Evolutionary conservation across 2,329 filamentous ascomycete species (phyloP).

Genomic region (Penicillium sp.): DNA sequence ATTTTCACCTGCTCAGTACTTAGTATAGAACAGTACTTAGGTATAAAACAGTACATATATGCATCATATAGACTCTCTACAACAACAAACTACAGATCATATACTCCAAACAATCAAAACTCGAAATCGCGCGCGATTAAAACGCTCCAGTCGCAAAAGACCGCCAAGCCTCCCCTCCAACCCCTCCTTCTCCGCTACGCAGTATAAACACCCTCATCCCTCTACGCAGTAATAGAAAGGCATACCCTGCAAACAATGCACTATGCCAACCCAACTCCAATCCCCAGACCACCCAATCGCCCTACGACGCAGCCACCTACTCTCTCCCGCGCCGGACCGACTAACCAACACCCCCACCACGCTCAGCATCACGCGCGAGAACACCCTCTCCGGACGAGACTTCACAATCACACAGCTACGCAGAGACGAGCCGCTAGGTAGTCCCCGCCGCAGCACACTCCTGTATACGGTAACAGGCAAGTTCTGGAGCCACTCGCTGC

Average conservation of each 20-base stretch:
- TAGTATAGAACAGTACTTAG: too few species aligned
- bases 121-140: neutral
- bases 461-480: conserved; percentile 18
- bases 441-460: conserved; percentile 9
- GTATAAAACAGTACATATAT: neutral
- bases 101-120: neutral
- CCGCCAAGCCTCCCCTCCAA: neutral
- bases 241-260: neutral
- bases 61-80: neutral
- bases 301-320: conserved; percentile 19
- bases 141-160: neutral
- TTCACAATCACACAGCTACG: conserved; percentile 16
- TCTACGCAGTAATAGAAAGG: neutral
- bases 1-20: too few species aligned
- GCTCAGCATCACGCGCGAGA: conserved; percentile 14
- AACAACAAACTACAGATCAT: neutral
- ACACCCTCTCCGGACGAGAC: conserved; percentile 10
- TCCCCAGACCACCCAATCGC: conserved; percentile 21
- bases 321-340: conserved; percentile 20
- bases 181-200: neutral
- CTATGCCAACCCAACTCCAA: conserved; percentile 15
- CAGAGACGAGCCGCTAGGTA: conserved; percentile 14
- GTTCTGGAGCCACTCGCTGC: conserved; percentile 16
- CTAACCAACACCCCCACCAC: conserved; percentile 22
- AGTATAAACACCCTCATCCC: neutral